Evolutionary conservation across 345 rosid genomes (phyloP).

Genomic region (Syzygium grande): DNA sequence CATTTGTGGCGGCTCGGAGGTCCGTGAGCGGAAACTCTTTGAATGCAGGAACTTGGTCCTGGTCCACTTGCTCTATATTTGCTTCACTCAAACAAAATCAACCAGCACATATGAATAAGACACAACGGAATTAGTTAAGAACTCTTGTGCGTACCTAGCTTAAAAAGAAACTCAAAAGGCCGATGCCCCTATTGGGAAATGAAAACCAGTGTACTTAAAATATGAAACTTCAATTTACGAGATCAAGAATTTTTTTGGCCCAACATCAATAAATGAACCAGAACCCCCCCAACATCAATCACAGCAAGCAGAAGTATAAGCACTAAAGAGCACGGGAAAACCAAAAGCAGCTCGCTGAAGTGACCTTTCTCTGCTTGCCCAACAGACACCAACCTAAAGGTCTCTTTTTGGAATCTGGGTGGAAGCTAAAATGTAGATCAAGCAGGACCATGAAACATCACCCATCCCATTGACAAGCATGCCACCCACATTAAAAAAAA

Average conservation of each 20-base stretch:
- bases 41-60: slow-evolving; percentile 44
- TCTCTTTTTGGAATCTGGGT: not conserved
- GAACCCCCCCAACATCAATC: not conserved
- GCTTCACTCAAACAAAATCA: slow-evolving; percentile 17
- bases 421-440: not conserved
- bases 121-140: not conserved
- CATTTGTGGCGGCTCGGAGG: slow-evolving; percentile 74
- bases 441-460: not conserved
- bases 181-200: not conserved
- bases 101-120: not conserved
- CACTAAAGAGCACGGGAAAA: not conserved
- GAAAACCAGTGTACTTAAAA: not conserved
- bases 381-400: not conserved
- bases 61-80: slow-evolving; percentile 32
- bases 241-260: not conserved
- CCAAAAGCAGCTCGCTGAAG: not conserved
- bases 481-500: not conserved
- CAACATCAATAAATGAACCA: not conserved
- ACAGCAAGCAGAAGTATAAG: not conserved
- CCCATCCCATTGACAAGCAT: not conserved
- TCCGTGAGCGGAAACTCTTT: slow-evolving; percentile 62
- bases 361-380: not conserved
- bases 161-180: not conserved
- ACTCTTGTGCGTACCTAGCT: not conserved
- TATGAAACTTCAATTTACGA: not conserved